Conservation (phyloP, 371 early-diverging fungal genomes). For the Mucor sp. region DNA sequence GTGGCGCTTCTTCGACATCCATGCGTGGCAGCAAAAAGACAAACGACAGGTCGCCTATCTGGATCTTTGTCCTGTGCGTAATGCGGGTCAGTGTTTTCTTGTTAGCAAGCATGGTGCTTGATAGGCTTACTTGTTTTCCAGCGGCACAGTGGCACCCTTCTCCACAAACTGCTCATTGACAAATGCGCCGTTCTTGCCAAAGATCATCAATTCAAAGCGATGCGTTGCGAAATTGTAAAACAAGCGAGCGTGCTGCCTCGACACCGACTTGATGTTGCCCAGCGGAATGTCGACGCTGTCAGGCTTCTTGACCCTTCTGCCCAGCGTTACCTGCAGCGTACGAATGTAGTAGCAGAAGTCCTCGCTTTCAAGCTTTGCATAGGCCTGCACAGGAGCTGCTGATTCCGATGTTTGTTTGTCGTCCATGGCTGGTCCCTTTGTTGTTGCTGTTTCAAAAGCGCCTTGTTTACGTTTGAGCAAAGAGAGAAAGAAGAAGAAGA, state of each 20-base stretch:
- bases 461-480: not conserved
- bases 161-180: constrained; percentile 78
- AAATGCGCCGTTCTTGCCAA: constrained; percentile 88
- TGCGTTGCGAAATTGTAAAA: constrained; percentile 80
- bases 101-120: not conserved
- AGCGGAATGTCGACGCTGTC: constrained; percentile 79
- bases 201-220: constrained; percentile 80
- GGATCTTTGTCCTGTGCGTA: constrained; percentile 61
- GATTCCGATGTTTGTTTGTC: constrained; percentile 3
- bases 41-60: constrained; percentile 81
- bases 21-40: constrained; percentile 71
- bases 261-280: constrained; percentile 81
- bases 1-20: constrained; percentile 25
- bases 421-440: not conserved
- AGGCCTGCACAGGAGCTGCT: constrained; percentile 75
- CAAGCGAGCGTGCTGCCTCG: constrained; percentile 84
- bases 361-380: constrained; percentile 87
- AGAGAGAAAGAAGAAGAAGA: not conserved
- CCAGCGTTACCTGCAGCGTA: constrained; percentile 75
- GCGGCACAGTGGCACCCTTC: constrained; percentile 67
- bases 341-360: constrained; percentile 83
- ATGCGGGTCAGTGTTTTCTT: not conserved
- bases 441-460: constrained; percentile 4
- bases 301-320: constrained; percentile 62
- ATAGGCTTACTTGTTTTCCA: constrained; percentile 62